Evolutionary conservation across 129 eudicot genomes (phyloP).

Genomic region (Centella asiatica): DNA sequence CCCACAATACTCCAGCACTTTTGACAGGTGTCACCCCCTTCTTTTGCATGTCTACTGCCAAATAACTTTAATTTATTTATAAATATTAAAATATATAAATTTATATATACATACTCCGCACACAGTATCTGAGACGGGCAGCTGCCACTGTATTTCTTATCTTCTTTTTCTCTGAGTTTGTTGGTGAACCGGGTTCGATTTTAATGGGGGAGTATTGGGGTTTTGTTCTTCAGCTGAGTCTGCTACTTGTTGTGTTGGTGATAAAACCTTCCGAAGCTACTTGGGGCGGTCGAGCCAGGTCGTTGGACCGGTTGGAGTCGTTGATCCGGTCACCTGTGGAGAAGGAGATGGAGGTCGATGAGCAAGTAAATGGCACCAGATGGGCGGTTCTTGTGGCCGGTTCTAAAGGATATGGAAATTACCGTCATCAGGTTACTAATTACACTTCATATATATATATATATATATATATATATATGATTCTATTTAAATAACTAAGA

Average conservation of each 20-base stretch:
- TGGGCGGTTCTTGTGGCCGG: constrained; percentile 98
- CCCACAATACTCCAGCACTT: too few species aligned
- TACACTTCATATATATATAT: too few species aligned
- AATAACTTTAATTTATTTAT: too few species aligned
- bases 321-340: constrained; percentile 35
- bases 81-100: too few species aligned
- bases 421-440: constrained; percentile 67
- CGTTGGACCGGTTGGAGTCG: constrained; percentile 26
- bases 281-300: constrained; percentile 23
- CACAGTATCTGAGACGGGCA: background rate
- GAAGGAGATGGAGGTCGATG: background rate
- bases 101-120: background rate
- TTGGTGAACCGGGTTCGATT: background rate
- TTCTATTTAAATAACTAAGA: too few species aligned
- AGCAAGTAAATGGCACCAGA: constrained; percentile 20
- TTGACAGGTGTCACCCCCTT: background rate
- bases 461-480: too few species aligned
- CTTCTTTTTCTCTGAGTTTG: background rate
- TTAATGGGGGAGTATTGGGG: constrained; percentile 14
- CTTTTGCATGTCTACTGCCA: constrained; percentile 1
- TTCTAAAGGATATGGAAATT: constrained; percentile 53
- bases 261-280: constrained; percentile 8
- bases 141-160: constrained; percentile 3
- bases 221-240: background rate
- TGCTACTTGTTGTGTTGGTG: constrained; percentile 24